Conservation (phyloP, 768 basidiomycete genomes). For the Tricholoma hemisulphureum region DNA sequence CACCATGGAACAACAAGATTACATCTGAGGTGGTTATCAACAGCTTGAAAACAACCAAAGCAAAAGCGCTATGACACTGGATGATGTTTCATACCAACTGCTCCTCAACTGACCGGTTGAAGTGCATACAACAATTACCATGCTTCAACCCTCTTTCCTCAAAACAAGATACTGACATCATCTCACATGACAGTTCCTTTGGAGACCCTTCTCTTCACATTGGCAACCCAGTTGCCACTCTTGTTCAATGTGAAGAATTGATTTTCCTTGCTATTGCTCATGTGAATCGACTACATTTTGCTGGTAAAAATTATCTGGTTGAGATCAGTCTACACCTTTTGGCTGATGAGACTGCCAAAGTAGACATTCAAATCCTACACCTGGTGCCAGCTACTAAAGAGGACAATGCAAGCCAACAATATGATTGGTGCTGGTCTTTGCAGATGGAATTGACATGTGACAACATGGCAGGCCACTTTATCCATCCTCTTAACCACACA, state of each 20-base stretch:
- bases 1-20: not conserved
- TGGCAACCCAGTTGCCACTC: not conserved
- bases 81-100: not conserved
- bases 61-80: not conserved
- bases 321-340: not conserved
- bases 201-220: not conserved
- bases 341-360: not conserved
- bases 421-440: constrained; percentile 16
- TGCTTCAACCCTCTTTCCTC: not conserved
- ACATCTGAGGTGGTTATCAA: not conserved
- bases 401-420: constrained; percentile 5
- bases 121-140: constrained; percentile 1
- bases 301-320: not conserved
- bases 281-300: not conserved
- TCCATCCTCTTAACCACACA: not conserved
- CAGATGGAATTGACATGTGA: not conserved
- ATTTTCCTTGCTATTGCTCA: not conserved
- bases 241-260: not conserved
- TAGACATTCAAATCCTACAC: not conserved
- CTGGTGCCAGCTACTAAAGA: not conserved
- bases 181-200: not conserved
- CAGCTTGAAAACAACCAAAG: not conserved
- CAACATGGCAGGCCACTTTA: not conserved
- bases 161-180: not conserved
- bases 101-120: constrained; percentile 1